These are phyloP conservation scores for Coelastrella sp. DNA, from an alignment of 139 green algal species.

Conservation along the genomic window DNA sequence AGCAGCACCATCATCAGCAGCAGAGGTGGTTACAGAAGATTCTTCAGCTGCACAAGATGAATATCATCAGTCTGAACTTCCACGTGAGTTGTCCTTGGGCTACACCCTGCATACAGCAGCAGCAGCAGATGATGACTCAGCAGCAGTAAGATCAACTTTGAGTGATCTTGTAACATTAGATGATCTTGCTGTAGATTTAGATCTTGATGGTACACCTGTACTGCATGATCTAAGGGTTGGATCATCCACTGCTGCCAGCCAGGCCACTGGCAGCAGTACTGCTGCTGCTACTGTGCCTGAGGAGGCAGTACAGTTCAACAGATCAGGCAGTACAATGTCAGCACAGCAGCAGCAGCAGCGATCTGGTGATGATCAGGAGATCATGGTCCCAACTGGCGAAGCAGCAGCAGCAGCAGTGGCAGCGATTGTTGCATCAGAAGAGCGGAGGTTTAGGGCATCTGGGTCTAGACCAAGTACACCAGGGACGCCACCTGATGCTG, in stretches of 20 bases:
- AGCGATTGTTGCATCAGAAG: neutral
- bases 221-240: neutral
- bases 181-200: neutral
- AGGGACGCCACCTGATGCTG: neutral
- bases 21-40: neutral
- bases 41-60: neutral
- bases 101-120: neutral
- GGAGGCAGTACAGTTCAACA: neutral
- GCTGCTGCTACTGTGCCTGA: neutral
- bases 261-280: neutral
- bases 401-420: neutral
- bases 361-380: neutral
- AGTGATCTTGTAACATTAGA: too few species aligned
- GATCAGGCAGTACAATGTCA: neutral
- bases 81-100: neutral
- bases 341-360: neutral
- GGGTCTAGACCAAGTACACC: neutral
- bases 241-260: neutral
- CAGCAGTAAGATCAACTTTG: neutral
- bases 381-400: neutral
- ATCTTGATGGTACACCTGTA: neutral
- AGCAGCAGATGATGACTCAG: neutral
- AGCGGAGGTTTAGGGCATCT: neutral
- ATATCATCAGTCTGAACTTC: neutral
- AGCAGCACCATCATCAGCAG: constrained; percentile 26